Evolutionary conservation across 371 early-diverging fungal species (phyloP), one percentile per base, ranked within the genome.

Genomic region (Amoeboaphelidium protococcarum): DNA sequence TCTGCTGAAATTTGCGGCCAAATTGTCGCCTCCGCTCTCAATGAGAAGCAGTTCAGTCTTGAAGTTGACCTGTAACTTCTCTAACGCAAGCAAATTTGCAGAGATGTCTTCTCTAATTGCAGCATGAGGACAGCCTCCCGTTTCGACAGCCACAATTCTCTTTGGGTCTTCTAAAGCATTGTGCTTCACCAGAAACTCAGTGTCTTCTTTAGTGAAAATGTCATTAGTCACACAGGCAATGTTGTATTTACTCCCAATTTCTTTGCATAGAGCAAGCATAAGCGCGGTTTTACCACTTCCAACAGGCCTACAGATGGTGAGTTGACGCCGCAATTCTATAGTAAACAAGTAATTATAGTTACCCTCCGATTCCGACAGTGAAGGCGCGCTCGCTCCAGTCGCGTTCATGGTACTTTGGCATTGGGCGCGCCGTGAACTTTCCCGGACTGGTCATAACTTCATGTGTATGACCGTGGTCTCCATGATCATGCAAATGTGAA

Each of bases 221-320:
- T 67, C 67, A 51, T 67, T 67, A 2, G 83, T 81, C 19, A 83
- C 81, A 13, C 55, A 57, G 19, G 80, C 89, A 45, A 90, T 63
- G 49, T 74, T 75, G n/a, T n/a, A n/a, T n/a, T n/a, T n/a, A 24
- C 78, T 74, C 49, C 82, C 77, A 37, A 88, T 69, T 13, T 68
- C 58, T 16, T 31, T 31, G 60, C 91, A 90, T 25, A 90, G 74
- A 26, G 77, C 76, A 47, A 85, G 67, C 83, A 87, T 79, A 54
- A 90, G 65, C 1, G 91, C 91, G 4, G 91, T 90, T 61, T 90
- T 90, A 55, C 91, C 91, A 20, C 80, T 78, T 37, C 91, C 91
- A 6, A 87, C 88, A 40, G 87, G 90, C 23, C 82, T 79, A 56
- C n/a, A n/a, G n/a, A n/a, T n/a, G n/a, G n/a, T n/a, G n/a, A n/a